Evolutionary conservation across 495 filamentous ascomycete species (phyloP).

Genomic region (Durotheca rogersii): DNA sequence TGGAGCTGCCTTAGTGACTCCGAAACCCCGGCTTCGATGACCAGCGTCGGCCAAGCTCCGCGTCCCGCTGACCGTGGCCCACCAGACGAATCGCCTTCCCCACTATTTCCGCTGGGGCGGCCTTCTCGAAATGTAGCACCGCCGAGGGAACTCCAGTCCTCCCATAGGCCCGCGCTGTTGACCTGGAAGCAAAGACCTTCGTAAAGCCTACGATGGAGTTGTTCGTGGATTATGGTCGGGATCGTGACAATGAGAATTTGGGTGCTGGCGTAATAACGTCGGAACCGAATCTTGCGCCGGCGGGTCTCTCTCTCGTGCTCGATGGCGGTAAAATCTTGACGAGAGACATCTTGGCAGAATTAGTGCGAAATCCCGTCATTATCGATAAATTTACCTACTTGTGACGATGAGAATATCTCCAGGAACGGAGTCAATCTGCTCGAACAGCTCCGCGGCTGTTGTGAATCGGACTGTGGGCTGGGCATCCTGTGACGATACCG

Average conservation of each 20-base stretch:
- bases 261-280: background rate
- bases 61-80: background rate
- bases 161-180: background rate
- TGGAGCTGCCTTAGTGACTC: too few species aligned
- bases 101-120: background rate
- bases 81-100: constrained; percentile 1
- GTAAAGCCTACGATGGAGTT: background rate
- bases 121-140: background rate
- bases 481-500: too few species aligned
- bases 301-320: background rate
- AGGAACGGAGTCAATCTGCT: too few species aligned
- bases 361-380: too few species aligned
- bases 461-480: too few species aligned
- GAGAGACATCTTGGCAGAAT: constrained; percentile 5
- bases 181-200: background rate
- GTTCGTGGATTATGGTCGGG: background rate
- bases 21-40: too few species aligned
- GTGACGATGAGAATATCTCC: too few species aligned
- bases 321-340: background rate
- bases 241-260: constrained; percentile 1
- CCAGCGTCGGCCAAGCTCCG: too few species aligned
- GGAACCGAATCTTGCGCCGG: background rate
- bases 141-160: background rate
- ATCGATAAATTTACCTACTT: too few species aligned
- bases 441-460: too few species aligned